phyloP scores from a whole-genome alignment of 139 green algal species.

The Picochlorum costavermella region DNA sequence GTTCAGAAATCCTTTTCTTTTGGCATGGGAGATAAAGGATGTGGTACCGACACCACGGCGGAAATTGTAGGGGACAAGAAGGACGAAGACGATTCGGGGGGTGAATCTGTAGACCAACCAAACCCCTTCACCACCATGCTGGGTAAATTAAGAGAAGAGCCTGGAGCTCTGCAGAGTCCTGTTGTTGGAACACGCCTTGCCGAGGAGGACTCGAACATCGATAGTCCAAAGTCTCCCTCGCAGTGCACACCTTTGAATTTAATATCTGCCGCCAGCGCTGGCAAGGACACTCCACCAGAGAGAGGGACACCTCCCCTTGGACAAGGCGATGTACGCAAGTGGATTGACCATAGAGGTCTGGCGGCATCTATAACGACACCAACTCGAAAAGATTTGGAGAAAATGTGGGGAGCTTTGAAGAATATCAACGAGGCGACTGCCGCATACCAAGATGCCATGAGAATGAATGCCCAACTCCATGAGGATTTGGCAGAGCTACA shows the following conservation, averaged over 20 bases:
- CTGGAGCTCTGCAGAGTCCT: neutral
- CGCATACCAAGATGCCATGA: conserved; percentile 8
- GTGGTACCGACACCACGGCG: neutral
- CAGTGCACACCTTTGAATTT: conserved; percentile 25
- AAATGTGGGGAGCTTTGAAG: conserved; percentile 18
- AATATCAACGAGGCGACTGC: neutral
- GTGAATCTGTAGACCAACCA: conserved; percentile 23
- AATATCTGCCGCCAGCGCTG: neutral
- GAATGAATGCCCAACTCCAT: conserved; percentile 13
- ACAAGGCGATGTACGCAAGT: conserved; percentile 17
- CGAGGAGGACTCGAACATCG: neutral
- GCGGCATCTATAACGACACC: conserved; percentile 12
- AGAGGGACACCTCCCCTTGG: conserved; percentile 18
- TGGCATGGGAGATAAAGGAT: neutral
- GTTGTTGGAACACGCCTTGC: no score
- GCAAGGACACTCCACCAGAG: neutral
- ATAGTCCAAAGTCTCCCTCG: conserved; percentile 26
- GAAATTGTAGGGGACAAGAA: neutral
- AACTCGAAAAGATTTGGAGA: conserved; percentile 14
- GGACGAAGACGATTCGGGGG: neutral
- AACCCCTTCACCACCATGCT: conserved; percentile 25
- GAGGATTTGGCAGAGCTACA: neutral
- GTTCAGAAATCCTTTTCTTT: conserved; percentile 4
- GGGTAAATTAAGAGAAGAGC: conserved; percentile 13
- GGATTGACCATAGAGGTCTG: conserved; percentile 29